These are phyloP conservation scores for Tylopilus subfusipes DNA, from an alignment of 768 basidiomycete species.

Conservation along the genomic window DNA sequence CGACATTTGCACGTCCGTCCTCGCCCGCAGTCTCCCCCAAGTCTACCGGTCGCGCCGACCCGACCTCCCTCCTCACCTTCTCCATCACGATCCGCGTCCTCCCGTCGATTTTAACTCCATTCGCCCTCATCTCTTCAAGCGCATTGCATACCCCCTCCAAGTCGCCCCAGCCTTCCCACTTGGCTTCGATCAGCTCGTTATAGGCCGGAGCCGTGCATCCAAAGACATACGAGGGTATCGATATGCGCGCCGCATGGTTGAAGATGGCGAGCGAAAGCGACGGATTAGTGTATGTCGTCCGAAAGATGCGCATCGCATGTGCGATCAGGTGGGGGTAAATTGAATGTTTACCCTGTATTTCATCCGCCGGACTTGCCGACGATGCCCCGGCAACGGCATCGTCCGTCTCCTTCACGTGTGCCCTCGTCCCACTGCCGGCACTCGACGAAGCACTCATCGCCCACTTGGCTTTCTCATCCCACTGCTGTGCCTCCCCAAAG, in stretches of 20 bases:
- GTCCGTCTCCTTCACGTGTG: not conserved
- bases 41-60: slow-evolving; percentile 49
- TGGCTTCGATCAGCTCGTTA: slow-evolving; percentile 83
- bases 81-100: slow-evolving; percentile 63
- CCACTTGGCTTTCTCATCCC: slow-evolving; percentile 45
- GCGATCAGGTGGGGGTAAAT: slow-evolving; percentile 76
- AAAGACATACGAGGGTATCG: slow-evolving; percentile 78
- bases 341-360: slow-evolving; percentile 52
- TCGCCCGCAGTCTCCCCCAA: not conserved
- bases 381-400: not conserved
- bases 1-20: not conserved
- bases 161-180: slow-evolving; percentile 83
- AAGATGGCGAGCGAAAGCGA: slow-evolving; percentile 81
- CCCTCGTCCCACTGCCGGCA: not conserved
- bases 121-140: slow-evolving; percentile 77
- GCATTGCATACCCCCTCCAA: slow-evolving; percentile 68
- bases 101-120: slow-evolving; percentile 65
- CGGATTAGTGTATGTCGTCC: slow-evolving; percentile 76
- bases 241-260: slow-evolving; percentile 69
- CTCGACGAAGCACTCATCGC: slow-evolving; percentile 29
- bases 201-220: slow-evolving; percentile 88
- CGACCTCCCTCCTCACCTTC: slow-evolving; percentile 59
- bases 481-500: slow-evolving; percentile 55
- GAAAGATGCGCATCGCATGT: slow-evolving; percentile 71
- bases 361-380: slow-evolving; percentile 3